Percentiles rank a stretch among this genome's conserved stretches.
Evolutionary conservation across 176 grass and related monocot species (phyloP).

Genomic region (Paspalum vaginatum): DNA sequence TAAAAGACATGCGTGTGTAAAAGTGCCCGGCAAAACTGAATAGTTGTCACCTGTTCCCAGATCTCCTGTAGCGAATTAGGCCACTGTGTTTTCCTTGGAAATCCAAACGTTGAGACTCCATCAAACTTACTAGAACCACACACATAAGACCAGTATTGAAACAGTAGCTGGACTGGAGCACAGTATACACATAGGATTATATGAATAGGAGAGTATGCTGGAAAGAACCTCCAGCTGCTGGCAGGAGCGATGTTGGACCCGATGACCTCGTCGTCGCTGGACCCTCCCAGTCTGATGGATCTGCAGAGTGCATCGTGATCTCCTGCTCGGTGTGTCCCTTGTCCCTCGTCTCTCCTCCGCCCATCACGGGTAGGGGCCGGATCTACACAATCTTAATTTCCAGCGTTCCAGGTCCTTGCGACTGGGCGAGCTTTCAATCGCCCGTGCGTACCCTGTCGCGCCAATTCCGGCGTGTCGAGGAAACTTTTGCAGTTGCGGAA

Average conservation of each 20-base stretch:
- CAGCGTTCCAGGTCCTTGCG: not conserved
- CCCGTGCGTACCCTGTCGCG: slow-evolving; percentile 6
- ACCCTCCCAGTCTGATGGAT: slow-evolving; percentile 3
- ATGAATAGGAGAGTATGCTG: too few relatives aligned
- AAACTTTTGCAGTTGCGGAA: not conserved
- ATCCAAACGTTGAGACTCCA: too few relatives aligned
- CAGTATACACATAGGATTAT: too few relatives aligned
- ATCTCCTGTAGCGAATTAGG: too few relatives aligned
- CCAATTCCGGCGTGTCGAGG: not conserved
- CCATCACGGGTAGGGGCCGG: slow-evolving; percentile 38
- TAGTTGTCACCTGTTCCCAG: too few relatives aligned
- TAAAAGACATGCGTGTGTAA: too few relatives aligned
- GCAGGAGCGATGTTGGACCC: not conserved
- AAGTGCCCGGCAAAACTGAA: too few relatives aligned
- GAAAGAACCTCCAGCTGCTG: not conserved
- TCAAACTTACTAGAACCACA: too few relatives aligned
- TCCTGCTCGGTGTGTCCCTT: slow-evolving; percentile 12
- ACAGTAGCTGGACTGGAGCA: too few relatives aligned
- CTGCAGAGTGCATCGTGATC: not conserved
- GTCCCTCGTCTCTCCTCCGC: not conserved
- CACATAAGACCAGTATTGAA: not conserved
- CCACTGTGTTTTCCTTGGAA: too few relatives aligned
- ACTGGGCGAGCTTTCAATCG: slow-evolving; percentile 28
- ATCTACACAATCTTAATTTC: not conserved
- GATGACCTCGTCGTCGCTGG: not conserved